phyloP scores from a whole-genome alignment of 352 stramenopile species.

The Hyaloperonospora brassicae region DNA sequence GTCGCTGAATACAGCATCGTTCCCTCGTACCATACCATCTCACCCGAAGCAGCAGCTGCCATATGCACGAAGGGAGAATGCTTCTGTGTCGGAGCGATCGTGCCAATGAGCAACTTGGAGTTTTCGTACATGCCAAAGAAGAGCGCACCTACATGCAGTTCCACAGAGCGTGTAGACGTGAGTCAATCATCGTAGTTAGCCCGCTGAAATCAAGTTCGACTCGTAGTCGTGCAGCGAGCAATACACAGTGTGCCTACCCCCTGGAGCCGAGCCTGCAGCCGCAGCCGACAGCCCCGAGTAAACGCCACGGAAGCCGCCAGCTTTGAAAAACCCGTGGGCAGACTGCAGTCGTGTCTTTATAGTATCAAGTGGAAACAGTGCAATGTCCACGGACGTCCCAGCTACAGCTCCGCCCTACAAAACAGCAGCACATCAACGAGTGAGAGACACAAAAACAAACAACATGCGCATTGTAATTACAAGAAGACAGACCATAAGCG shows the following conservation, averaged over 20 bases:
- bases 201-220: background rate
- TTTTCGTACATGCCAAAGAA: slow-evolving; percentile 90
- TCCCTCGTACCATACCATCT: slow-evolving; percentile 66
- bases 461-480: background rate
- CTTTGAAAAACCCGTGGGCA: slow-evolving; percentile 93
- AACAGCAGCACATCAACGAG: background rate
- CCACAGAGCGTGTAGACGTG: slow-evolving; percentile 1
- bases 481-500: slow-evolving; percentile 33
- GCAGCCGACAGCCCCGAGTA: slow-evolving; percentile 89
- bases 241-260: slow-evolving; percentile 36
- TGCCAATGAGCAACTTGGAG: slow-evolving; percentile 71
- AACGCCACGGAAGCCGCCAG: slow-evolving; percentile 92
- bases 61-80: slow-evolving; percentile 91
- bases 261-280: slow-evolving; percentile 86
- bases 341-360: slow-evolving; percentile 98
- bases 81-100: slow-evolving; percentile 49
- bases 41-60: slow-evolving; percentile 89
- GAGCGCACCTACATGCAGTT: slow-evolving; percentile 51
- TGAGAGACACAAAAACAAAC: slow-evolving; percentile 5
- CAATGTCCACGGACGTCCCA: slow-evolving; percentile 95
- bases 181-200: background rate
- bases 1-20: background rate
- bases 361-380: slow-evolving; percentile 97
- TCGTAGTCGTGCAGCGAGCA: background rate
- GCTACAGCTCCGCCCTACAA: slow-evolving; percentile 87